Evolutionary conservation across 257 asterid genomes (phyloP).

Genomic region (Penstemon barbatus): DNA sequence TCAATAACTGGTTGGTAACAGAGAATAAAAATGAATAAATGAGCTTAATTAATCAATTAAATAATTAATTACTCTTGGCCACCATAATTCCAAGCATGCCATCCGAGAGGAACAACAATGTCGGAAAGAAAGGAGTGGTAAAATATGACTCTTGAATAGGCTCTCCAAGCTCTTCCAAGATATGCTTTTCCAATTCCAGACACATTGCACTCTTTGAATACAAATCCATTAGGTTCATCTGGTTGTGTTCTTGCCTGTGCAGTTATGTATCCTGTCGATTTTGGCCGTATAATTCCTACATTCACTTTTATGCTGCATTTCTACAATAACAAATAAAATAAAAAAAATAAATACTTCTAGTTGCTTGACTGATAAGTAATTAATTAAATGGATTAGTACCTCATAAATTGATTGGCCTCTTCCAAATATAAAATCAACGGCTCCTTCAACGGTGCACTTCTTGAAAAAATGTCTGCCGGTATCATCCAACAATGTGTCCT

Average conservation of each 20-base stretch:
- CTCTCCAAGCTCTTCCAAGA: slow-evolving; percentile 52
- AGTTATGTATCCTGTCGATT: slow-evolving; percentile 36
- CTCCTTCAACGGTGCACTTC: slow-evolving; percentile 48
- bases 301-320: slow-evolving; percentile 34
- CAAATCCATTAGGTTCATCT: slow-evolving; percentile 42
- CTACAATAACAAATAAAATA: slow-evolving; percentile 20
- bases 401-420: slow-evolving; percentile 52
- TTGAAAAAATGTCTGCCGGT: slow-evolving; percentile 51
- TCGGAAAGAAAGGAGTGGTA: slow-evolving; percentile 25
- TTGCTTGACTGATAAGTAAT: too few relatives aligned
- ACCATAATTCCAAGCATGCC: slow-evolving; percentile 39
- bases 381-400: slow-evolving; percentile 29
- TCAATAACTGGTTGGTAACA: too few relatives aligned
- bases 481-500: slow-evolving; percentile 56
- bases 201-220: slow-evolving; percentile 52
- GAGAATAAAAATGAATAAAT: too few relatives aligned
- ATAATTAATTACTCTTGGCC: slow-evolving; percentile 42
- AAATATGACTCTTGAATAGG: slow-evolving; percentile 26
- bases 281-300: slow-evolving; percentile 4
- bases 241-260: slow-evolving; percentile 44
- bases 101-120: slow-evolving; percentile 33
- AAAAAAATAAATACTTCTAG: too few relatives aligned
- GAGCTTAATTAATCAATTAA: slow-evolving; percentile 12
- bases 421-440: slow-evolving; percentile 59
- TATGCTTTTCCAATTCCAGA: slow-evolving; percentile 46